Base-by-base conservation (phyloP, 2,329 filamentous ascomycete species). In the Aspergillus bombycis region DNA sequence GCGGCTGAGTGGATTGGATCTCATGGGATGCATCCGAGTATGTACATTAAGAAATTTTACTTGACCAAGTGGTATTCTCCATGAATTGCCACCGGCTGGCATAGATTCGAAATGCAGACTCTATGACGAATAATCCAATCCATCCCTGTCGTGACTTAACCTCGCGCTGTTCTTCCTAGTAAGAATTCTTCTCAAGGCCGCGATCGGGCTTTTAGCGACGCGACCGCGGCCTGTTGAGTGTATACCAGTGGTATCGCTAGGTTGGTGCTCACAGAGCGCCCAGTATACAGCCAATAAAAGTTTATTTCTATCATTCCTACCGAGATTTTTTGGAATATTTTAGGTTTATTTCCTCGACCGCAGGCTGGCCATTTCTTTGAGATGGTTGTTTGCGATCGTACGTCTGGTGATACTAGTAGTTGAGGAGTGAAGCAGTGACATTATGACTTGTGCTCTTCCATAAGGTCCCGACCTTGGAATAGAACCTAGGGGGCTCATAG, bases 21-120 rank as follows among this genome's bases (percentile, higher is more conserved):
- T 72, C 70, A 74, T 72, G 71, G 45, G 68, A 69, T 66, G 64
- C 67, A 66, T 65, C 65, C 65, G 64, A 67, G 63, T 70, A 75
- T 77, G 74, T 77, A 77, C 74, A 77, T 77, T 77, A 76, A 58
- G 66, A 67, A 68, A 64, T 59, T 64, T 65, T 70, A 55, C 61
- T 63, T 64, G n/a, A 54, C 32, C 62, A 65, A 61, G 72, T 67
- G 74, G 70, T 73, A 68, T 70, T 69, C 62, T 68, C 67, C n/a
- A 67, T 70, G 69, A 71, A 64, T 66, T 70, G 69, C 68, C 72
- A 74, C 67, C 67, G 70, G 73, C 72, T 75, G 75, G 70, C 72
- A 75, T 72, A 72, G 72, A 75, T 72, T 69, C 71, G 67, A 72
- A 75, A 73, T 72, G 68, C 72, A 70, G 71, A 73, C 62, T 69